Evolutionary conservation across 2,329 filamentous ascomycete genomes (phyloP).

Genomic region (Xylariaceae sp.): DNA sequence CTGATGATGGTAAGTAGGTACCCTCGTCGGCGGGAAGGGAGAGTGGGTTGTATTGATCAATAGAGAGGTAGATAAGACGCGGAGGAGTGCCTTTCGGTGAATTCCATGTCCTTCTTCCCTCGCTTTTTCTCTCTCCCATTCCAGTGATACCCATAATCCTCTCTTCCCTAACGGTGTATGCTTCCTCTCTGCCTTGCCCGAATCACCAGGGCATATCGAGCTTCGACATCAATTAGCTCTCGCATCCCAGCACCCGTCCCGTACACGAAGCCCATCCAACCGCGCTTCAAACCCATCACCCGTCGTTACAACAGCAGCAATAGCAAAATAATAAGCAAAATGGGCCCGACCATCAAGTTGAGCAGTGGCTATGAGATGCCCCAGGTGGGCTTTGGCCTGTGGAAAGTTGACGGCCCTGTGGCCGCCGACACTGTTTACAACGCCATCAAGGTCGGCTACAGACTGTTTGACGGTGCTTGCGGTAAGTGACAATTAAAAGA

Average conservation of each 20-base stretch:
- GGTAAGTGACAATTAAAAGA: constrained; percentile 39
- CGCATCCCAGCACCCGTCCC: neutral
- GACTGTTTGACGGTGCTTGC: constrained; percentile 55
- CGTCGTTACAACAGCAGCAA: neutral
- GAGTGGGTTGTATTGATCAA: neutral
- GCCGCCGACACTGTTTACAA: constrained; percentile 75
- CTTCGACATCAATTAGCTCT: constrained; percentile 7
- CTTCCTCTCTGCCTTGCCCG: constrained; percentile 4
- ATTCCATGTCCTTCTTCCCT: neutral
- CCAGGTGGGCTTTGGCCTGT: constrained; percentile 71
- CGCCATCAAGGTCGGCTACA: constrained; percentile 59
- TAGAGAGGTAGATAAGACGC: neutral
- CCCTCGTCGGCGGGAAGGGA: neutral
- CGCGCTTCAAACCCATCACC: neutral
- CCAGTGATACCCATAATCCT: neutral
- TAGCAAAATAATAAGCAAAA: constrained; percentile 8
- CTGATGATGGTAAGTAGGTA: neutral
- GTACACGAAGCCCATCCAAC: neutral
- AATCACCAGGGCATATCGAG: constrained; percentile 6
- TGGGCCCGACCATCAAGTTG: constrained; percentile 51
- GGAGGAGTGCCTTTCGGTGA: neutral
- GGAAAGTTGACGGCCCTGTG: constrained; percentile 73
- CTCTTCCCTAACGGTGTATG: constrained; percentile 3
- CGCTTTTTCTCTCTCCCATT: neutral
- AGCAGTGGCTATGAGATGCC: constrained; percentile 66